These are phyloP conservation scores for Penicillium canariense DNA, from an alignment of 495 filamentous ascomycete genomes.

Conservation along the genomic window DNA sequence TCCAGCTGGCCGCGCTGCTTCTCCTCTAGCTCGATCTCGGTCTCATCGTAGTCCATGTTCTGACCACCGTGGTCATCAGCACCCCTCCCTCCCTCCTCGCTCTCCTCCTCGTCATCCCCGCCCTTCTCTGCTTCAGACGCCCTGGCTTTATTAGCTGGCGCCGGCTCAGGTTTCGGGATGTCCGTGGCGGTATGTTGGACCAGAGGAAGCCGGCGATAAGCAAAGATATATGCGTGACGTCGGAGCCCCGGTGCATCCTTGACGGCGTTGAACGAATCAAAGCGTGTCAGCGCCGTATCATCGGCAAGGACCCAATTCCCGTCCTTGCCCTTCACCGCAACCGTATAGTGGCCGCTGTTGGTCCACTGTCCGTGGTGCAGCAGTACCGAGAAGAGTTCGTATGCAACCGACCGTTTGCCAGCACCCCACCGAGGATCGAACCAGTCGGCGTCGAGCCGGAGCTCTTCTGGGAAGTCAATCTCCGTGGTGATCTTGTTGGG, in stretches of 20 bases:
- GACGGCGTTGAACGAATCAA: background rate
- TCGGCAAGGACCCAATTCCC: slow-evolving; percentile 28
- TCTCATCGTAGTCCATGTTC: background rate
- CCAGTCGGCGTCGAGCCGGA: background rate
- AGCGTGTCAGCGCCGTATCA: slow-evolving; percentile 10
- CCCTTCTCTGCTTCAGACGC: background rate
- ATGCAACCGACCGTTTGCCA: slow-evolving; percentile 8
- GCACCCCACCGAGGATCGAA: background rate
- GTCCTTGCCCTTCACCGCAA: slow-evolving; percentile 21
- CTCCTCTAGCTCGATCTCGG: slow-evolving; percentile 39
- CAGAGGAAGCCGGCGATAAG: slow-evolving; percentile 21
- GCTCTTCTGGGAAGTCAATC: background rate
- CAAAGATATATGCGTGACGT: slow-evolving; percentile 18
- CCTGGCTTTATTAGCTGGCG: no score
- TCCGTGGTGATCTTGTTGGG: background rate
- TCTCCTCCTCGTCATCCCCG: background rate
- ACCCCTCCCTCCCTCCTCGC: background rate
- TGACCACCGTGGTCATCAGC: no score
- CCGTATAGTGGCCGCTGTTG: slow-evolving; percentile 30
- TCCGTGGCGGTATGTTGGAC: background rate
- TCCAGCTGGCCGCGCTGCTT: slow-evolving; percentile 42
- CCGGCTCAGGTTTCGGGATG: no score
- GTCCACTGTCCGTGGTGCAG: slow-evolving; percentile 21
- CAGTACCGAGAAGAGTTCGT: slow-evolving; percentile 30
- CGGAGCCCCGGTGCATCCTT: background rate